Evolutionary conservation across 2,329 filamentous ascomycete genomes (phyloP).

Genomic region (Cercospora nicotianae): DNA sequence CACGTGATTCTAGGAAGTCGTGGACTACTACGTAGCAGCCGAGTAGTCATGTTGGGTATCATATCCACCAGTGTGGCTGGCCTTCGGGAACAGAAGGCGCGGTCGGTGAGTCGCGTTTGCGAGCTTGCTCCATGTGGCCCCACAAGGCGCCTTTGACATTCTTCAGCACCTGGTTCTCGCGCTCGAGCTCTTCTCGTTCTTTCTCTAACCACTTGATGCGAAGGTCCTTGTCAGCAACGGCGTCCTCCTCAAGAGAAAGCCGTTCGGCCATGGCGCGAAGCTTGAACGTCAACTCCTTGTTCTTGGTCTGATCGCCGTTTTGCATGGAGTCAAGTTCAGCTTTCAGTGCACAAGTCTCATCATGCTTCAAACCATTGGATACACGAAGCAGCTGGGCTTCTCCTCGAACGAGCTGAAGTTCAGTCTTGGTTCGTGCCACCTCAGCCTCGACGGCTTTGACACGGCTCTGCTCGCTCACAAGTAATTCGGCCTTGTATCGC

Average conservation of each 20-base stretch:
- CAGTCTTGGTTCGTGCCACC: slow-evolving; percentile 4
- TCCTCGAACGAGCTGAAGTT: slow-evolving; percentile 2
- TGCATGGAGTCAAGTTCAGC: slow-evolving; percentile 4
- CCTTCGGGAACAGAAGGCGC: slow-evolving; percentile 4
- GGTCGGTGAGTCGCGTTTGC: background rate
- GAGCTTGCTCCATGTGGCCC: slow-evolving; percentile 11
- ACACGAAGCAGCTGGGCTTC: slow-evolving; percentile 9
- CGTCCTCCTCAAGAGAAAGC: slow-evolving; percentile 13
- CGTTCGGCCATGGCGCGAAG: slow-evolving; percentile 11
- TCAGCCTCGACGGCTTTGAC: background rate
- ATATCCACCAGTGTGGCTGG: slow-evolving; percentile 10
- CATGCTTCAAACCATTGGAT: slow-evolving; percentile 7
- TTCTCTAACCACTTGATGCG: slow-evolving; percentile 16
- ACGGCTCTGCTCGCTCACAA: background rate
- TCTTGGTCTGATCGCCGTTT: slow-evolving; percentile 1
- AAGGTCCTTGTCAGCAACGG: slow-evolving; percentile 10
- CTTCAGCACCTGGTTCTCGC: slow-evolving; percentile 15
- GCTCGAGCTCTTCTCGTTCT: slow-evolving; percentile 15
- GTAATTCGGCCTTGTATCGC: slow-evolving; percentile 3
- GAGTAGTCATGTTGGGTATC: background rate
- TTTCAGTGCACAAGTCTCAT: slow-evolving; percentile 6
- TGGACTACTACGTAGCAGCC: slow-evolving; percentile 30
- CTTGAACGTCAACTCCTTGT: slow-evolving; percentile 9
- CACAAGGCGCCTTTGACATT: slow-evolving; percentile 17
- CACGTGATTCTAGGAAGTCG: slow-evolving; percentile 21